Conservation (phyloP, 106 monocot genomes). For the Vanilla planifolia region DNA sequence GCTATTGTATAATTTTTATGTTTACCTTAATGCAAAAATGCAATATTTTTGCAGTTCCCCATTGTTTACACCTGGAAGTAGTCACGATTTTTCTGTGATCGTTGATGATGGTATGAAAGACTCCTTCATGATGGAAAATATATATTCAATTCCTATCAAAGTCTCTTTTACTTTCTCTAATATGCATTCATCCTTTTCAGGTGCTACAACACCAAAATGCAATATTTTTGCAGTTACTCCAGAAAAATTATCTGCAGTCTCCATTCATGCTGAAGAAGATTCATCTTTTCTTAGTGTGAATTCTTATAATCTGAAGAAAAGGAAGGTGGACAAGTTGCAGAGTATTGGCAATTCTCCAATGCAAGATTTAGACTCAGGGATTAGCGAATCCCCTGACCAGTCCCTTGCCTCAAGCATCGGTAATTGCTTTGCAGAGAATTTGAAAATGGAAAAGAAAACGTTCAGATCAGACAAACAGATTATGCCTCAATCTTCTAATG, state of each 20-base stretch:
- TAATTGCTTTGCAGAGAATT: conserved; percentile 2
- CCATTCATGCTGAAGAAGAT: conserved; percentile 29
- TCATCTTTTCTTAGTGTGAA: conserved; percentile 56
- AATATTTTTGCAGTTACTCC: background rate
- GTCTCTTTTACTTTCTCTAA: no score
- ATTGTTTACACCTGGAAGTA: conserved; percentile 10
- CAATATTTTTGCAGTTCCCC: background rate
- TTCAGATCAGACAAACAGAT: background rate
- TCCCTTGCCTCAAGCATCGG: conserved; percentile 3
- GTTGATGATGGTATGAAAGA: conserved; percentile 1
- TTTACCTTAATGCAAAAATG: background rate
- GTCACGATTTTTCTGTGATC: conserved; percentile 6
- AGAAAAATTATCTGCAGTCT: background rate
- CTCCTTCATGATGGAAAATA: background rate
- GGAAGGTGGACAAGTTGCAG: conserved; percentile 24
- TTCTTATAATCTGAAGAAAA: conserved; percentile 61
- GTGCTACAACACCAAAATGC: conserved; percentile 29
- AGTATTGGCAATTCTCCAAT: conserved; percentile 18
- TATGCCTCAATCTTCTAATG: conserved; percentile 7
- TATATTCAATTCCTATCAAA: no score
- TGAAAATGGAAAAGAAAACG: background rate
- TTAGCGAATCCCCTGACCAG: conserved; percentile 13
- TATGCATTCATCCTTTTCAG: conserved; percentile 16
- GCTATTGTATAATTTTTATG: no score
- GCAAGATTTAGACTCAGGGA: conserved; percentile 8